phyloP scores from a whole-genome alignment of 2,329 filamentous ascomycete species.

The Geosmithia putterillii region DNA sequence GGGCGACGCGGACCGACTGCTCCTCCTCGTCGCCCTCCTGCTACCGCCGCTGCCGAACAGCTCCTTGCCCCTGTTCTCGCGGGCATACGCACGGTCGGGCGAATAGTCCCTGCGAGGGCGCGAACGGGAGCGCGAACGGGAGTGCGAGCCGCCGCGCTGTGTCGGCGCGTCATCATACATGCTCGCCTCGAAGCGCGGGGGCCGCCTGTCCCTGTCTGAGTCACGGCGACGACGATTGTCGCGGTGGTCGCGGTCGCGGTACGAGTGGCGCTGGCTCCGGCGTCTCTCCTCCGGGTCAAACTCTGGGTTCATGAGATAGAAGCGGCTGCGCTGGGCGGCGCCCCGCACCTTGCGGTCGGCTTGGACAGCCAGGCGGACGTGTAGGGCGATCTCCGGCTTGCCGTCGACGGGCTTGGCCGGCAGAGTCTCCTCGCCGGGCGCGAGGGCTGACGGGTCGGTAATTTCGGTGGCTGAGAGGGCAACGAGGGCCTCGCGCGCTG shows the following conservation, averaged over 20 bases:
- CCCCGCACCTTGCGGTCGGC: conserved; percentile 71
- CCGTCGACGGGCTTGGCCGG: conserved; percentile 56
- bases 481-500: conserved; percentile 40
- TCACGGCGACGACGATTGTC: conserved; percentile 14
- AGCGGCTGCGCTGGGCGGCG: conserved; percentile 71
- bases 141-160: too few relatives aligned
- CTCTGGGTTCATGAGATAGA: conserved; percentile 86
- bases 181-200: conserved; percentile 52
- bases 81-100: conserved; percentile 15
- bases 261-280: conserved; percentile 47
- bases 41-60: conserved; percentile 39
- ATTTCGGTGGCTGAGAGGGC: conserved; percentile 40
- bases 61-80: conserved; percentile 43
- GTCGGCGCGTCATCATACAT: conserved; percentile 68
- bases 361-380: conserved; percentile 60
- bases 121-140: conserved; percentile 3
- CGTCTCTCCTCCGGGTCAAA: conserved; percentile 68
- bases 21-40: conserved; percentile 14
- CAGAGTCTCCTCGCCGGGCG: conserved; percentile 48
- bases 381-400: conserved; percentile 57
- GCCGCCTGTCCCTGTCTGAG: conserved; percentile 25
- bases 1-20: conserved; percentile 42
- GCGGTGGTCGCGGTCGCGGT: conserved; percentile 43
- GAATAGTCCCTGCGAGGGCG: conserved; percentile 4
- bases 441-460: conserved; percentile 40